A percentile compares a stretch with the other conserved stretches of the same genome.
Conservation (phyloP, 2,329 filamentous ascomycete species). For the Calonectria multiphialidica region DNA sequence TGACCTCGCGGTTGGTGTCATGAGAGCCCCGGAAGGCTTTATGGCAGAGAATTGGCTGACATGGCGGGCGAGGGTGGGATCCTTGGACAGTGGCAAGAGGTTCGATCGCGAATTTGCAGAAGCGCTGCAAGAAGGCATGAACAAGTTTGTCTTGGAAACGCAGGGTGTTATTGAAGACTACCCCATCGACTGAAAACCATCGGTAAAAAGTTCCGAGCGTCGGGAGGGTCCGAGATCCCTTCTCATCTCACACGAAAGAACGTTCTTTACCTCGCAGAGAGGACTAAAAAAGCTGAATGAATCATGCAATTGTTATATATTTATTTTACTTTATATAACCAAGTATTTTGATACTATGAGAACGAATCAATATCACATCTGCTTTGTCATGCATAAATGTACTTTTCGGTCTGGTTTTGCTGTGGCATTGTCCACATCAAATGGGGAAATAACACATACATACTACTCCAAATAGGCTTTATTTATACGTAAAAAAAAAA, state of each 20-base stretch:
- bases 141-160: constrained; percentile 50
- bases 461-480: neutral
- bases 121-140: constrained; percentile 52
- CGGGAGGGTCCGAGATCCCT: constrained; percentile 31
- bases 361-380: neutral
- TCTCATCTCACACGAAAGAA: neutral
- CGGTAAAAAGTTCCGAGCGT: constrained; percentile 37
- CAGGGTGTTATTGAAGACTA: constrained; percentile 49
- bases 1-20: constrained; percentile 57
- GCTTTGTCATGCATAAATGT: neutral
- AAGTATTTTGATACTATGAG: neutral
- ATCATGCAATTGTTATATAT: too few species aligned
- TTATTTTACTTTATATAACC: too few species aligned
- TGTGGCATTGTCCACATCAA: too few species aligned
- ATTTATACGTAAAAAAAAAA: neutral
- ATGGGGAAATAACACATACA: neutral
- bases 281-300: neutral
- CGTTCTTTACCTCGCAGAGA: neutral
- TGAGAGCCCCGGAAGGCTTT: constrained; percentile 58
- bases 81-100: constrained; percentile 47
- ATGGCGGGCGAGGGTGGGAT: constrained; percentile 56
- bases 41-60: constrained; percentile 60
- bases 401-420: too few species aligned
- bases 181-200: constrained; percentile 40
- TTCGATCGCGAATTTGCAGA: constrained; percentile 53